Conservation (phyloP, 306 rosid species). For the Lablab purpureus region DNA sequence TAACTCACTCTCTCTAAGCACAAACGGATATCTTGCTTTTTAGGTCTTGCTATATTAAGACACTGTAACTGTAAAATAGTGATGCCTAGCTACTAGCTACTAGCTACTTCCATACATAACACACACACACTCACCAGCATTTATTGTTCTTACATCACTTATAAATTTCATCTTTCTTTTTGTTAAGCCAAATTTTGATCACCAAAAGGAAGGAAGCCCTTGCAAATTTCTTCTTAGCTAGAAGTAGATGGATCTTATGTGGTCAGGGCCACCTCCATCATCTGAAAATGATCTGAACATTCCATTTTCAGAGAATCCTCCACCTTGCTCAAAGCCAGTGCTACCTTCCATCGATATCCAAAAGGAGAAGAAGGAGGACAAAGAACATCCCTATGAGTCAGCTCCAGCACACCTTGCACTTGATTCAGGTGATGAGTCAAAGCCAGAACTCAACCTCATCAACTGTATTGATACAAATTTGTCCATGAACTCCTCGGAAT, state of each 20-base stretch:
- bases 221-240: constrained; percentile 13
- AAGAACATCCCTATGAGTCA: constrained; percentile 36
- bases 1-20: constrained; percentile 34
- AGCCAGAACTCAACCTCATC: constrained; percentile 77
- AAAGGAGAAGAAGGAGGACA: constrained; percentile 33
- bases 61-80: constrained; percentile 78
- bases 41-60: constrained; percentile 69
- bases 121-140: constrained; percentile 18
- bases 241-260: constrained; percentile 51
- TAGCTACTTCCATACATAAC: constrained; percentile 51
- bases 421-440: constrained; percentile 53
- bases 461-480: constrained; percentile 60
- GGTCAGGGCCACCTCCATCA: constrained; percentile 45
- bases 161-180: constrained; percentile 43
- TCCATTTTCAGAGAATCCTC: constrained; percentile 51
- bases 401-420: constrained; percentile 44
- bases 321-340: constrained; percentile 28
- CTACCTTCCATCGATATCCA: constrained; percentile 39
- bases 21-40: constrained; percentile 51
- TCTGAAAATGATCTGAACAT: constrained; percentile 56
- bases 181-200: constrained; percentile 44
- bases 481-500: constrained; percentile 50
- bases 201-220: constrained; percentile 30
- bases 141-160: constrained; percentile 50
- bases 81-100: constrained; percentile 18